phyloP scores from a whole-genome alignment of 176 grass and related monocot genomes.

The Microstegium vimineum region DNA sequence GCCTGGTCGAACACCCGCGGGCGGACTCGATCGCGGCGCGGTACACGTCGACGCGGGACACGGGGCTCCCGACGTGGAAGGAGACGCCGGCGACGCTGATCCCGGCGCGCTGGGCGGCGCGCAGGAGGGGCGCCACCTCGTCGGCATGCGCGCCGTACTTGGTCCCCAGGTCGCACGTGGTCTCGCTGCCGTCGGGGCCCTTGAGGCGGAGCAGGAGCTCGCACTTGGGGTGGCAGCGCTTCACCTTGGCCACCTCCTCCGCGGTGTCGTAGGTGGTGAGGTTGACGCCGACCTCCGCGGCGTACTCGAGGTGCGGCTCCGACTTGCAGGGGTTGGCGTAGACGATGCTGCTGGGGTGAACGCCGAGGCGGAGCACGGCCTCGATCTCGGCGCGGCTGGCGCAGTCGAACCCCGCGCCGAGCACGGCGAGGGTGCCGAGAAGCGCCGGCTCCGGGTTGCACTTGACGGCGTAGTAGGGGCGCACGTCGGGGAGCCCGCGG shows the following conservation, averaged over 20 bases:
- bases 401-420: slow-evolving; percentile 35
- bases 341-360: background rate
- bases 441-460: slow-evolving; percentile 25
- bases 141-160: slow-evolving; percentile 31
- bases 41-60: slow-evolving; percentile 2
- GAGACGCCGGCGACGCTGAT: slow-evolving; percentile 18
- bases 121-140: slow-evolving; percentile 29
- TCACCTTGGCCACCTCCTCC: slow-evolving; percentile 37
- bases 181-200: slow-evolving; percentile 28
- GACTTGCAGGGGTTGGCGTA: slow-evolving; percentile 52
- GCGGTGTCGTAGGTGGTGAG: slow-evolving; percentile 41
- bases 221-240: slow-evolving; percentile 19
- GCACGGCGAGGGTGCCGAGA: slow-evolving; percentile 17
- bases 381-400: slow-evolving; percentile 46
- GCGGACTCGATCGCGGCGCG: slow-evolving; percentile 4
- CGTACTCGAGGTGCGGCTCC: slow-evolving; percentile 38
- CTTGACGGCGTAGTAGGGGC: slow-evolving; percentile 48
- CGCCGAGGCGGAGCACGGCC: slow-evolving; percentile 25
- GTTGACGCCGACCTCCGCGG: slow-evolving; percentile 22
- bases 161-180: background rate
- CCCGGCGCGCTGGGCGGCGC: background rate
- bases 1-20: slow-evolving; percentile 9
- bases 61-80: slow-evolving; percentile 42
- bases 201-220: slow-evolving; percentile 44
- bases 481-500: slow-evolving; percentile 13